phyloP scores from a whole-genome alignment of 2,329 filamentous ascomycete species.

The Cadophora luteo-olivacea region DNA sequence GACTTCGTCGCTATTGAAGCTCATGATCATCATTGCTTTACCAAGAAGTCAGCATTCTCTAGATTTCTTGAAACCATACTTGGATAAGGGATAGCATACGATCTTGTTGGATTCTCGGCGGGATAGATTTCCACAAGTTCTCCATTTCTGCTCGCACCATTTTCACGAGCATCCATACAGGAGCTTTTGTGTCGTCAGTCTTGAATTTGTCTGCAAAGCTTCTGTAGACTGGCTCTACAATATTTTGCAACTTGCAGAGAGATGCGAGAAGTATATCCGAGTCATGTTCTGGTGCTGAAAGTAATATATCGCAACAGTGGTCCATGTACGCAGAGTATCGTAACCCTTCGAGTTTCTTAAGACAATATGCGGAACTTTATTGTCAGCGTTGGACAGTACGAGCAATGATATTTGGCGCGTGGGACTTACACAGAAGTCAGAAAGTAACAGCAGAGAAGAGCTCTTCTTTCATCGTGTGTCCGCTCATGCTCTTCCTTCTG shows the following conservation, averaged over 20 bases:
- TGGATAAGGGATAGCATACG: slow-evolving; percentile 32
- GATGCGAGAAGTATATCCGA: slow-evolving; percentile 34
- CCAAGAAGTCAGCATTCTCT: background rate
- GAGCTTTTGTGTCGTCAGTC: slow-evolving; percentile 26
- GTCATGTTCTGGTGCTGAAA: slow-evolving; percentile 27
- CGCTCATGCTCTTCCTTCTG: slow-evolving; percentile 26
- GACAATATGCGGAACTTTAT: slow-evolving; percentile 25
- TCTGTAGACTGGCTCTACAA: slow-evolving; percentile 28
- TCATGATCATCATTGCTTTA: slow-evolving; percentile 26
- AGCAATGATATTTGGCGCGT: background rate
- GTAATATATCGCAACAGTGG: slow-evolving; percentile 30
- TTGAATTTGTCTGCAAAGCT: slow-evolving; percentile 23
- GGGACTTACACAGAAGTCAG: slow-evolving; percentile 31
- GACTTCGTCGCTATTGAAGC: slow-evolving; percentile 30
- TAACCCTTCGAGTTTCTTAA: slow-evolving; percentile 34
- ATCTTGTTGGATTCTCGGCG: slow-evolving; percentile 30
- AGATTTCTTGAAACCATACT: too few species aligned
- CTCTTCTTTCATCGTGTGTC: slow-evolving; percentile 34
- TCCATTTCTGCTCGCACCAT: slow-evolving; percentile 27
- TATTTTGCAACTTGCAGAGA: slow-evolving; percentile 30
- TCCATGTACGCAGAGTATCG: slow-evolving; percentile 34
- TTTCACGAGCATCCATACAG: slow-evolving; percentile 34
- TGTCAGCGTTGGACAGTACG: background rate
- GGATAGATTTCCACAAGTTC: slow-evolving; percentile 29
- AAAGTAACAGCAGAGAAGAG: slow-evolving; percentile 32